phyloP scores from a whole-genome alignment of 257 asterid genomes.

The Datura wrightii region DNA sequence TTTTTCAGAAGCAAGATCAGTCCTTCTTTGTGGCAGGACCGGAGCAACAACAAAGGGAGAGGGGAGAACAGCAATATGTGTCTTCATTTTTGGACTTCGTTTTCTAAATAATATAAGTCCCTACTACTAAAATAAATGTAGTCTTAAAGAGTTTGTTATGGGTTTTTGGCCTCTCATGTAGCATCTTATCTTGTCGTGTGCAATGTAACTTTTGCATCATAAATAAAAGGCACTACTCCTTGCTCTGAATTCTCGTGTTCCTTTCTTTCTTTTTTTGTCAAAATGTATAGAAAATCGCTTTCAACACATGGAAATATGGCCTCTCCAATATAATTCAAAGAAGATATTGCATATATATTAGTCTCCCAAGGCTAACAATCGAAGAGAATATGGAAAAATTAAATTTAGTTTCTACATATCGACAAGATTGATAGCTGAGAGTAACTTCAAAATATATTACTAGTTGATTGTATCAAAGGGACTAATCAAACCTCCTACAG shows the following conservation, averaged over 20 bases:
- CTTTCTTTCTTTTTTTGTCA: not conserved
- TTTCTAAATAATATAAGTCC: conserved; percentile 12
- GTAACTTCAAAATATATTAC: too few species aligned
- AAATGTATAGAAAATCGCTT: not conserved
- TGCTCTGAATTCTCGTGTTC: not conserved
- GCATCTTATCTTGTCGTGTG: not conserved
- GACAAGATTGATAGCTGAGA: too few species aligned
- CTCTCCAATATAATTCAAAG: too few species aligned
- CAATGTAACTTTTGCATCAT: not conserved
- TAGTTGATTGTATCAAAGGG: too few species aligned
- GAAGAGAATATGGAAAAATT: too few species aligned
- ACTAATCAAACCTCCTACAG: too few species aligned
- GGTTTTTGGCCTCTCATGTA: not conserved
- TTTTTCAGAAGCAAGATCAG: conserved; percentile 39
- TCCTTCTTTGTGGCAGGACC: conserved; percentile 51
- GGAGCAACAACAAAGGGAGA: not conserved
- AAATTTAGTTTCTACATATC: too few species aligned
- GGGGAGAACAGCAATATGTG: conserved; percentile 29
- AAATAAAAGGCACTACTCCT: not conserved
- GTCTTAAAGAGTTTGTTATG: not conserved
- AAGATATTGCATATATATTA: too few species aligned
- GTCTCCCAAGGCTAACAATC: too few species aligned
- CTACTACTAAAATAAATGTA: not conserved
- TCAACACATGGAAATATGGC: too few species aligned
- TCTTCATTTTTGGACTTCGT: conserved; percentile 49